Base-by-base conservation (phyloP, 139 green algal species). In the Deuterostichococcus epilithicus region DNA sequence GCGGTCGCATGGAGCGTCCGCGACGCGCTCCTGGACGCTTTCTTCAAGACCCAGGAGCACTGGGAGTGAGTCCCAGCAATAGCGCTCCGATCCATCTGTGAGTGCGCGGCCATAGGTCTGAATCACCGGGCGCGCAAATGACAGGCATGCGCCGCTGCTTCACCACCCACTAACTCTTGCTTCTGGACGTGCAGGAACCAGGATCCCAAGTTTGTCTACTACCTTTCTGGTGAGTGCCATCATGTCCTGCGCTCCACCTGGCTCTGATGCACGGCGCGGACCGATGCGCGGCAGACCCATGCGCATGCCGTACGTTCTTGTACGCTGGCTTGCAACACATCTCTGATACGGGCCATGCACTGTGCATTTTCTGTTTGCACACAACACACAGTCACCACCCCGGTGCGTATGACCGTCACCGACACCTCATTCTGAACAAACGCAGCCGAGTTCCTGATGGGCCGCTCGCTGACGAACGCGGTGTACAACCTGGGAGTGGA, bases 131-230 rank as follows among this genome's bases (percentile, higher is more conserved):
- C 69, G 35, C 30, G 69, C 69, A 20, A 74, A 18, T 33, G 33
- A 44, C 35, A 30, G 37, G 5, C 36, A 23, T 47, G 69, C 1
- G 45, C 13, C 69, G 37, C 1, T 13, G 33, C 20, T 20, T 1
- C 33, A 26, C 1, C 2, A 34, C 69, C 36, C 69, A 32, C 3
- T 52, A 28, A 22, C 32, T 47, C 18, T 28, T 59, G 36, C 68
- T 39, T 22, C 33, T 67, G 35, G 25, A 33, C 36, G 25, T 44
- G 44, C 65, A 84, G 80, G 66, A 38, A 83, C 45, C 71, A 92
- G 82, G 88, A 97, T 79, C 88, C 92, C 44, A 99, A 99, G 90
- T 91, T 91, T 68, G 89, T 98, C 52, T 98, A 98, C 88, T 99
- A 99, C 89, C 86, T 99, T 32, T 95, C 86, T 3, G 82, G 91